A percentile compares a stretch with the other conserved stretches of the same genome.
phyloP scores from a whole-genome alignment of 495 filamentous ascomycete genomes.

The Aspergillus indologenus region DNA sequence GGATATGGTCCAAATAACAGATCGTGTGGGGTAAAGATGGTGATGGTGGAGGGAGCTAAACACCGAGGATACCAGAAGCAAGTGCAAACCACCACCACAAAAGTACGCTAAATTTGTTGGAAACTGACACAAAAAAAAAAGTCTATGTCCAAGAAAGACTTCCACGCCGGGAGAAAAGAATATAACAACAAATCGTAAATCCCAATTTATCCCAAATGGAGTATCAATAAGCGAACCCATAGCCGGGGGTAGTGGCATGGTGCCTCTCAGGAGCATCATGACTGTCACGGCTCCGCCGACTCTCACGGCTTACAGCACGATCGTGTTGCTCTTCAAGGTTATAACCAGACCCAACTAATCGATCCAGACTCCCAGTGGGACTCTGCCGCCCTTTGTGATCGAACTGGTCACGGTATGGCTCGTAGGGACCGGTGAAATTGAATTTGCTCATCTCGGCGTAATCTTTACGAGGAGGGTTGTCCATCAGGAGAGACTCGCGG shows the following conservation, averaged over 20 bases:
- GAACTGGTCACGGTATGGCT: conserved; percentile 42
- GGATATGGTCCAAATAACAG: background rate
- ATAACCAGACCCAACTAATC: conserved; percentile 39
- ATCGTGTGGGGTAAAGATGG: background rate
- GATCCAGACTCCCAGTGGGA: conserved; percentile 39
- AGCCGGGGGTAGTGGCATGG: conserved; percentile 39
- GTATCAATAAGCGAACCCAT: conserved; percentile 40
- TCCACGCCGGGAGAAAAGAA: conserved; percentile 9
- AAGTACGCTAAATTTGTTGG: conserved; percentile 23
- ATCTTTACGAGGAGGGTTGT: conserved; percentile 39
- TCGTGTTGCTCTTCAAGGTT: conserved; percentile 31
- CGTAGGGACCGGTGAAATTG: conserved; percentile 44
- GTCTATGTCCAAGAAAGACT: conserved; percentile 16
- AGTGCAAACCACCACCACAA: conserved; percentile 14
- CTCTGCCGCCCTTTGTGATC: conserved; percentile 25
- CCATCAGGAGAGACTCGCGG: conserved; percentile 83
- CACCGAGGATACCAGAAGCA: conserved; percentile 11
- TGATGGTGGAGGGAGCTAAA: conserved; percentile 7
- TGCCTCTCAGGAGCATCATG: conserved; percentile 33
- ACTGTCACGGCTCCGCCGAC: conserved; percentile 26
- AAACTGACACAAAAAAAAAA: conserved; percentile 14
- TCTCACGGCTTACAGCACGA: conserved; percentile 39
- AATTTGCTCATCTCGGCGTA: conserved; percentile 48
- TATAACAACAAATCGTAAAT: conserved; percentile 4
- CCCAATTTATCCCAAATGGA: background rate